Evolutionary conservation across 768 basidiomycete species (phyloP).

Genomic region (Agaricus sinodeliciosus): DNA sequence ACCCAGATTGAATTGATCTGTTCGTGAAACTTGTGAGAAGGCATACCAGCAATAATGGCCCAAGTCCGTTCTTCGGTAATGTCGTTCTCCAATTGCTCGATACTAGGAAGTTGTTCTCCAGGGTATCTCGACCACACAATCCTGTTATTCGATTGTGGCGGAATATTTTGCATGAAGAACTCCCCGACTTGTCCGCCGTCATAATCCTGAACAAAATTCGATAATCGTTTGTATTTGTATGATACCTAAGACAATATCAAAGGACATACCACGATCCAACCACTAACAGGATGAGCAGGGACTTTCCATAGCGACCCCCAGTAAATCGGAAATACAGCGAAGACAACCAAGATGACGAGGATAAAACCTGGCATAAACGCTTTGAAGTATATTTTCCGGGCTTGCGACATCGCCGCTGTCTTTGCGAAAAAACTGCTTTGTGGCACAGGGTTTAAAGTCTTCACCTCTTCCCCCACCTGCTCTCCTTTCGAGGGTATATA

Average conservation of each 20-base stretch:
- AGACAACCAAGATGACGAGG: slow-evolving; percentile 35
- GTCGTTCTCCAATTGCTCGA: slow-evolving; percentile 27
- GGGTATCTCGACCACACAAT: slow-evolving; percentile 31
- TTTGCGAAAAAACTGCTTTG: slow-evolving; percentile 14
- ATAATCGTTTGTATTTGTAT: not conserved
- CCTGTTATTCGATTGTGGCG: slow-evolving; percentile 18
- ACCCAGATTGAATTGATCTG: too few species aligned
- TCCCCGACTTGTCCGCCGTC: slow-evolving; percentile 40
- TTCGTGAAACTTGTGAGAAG: not conserved
- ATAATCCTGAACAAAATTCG: slow-evolving; percentile 33
- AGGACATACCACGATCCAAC: slow-evolving; percentile 41
- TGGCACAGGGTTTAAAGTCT: not conserved
- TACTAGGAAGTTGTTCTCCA: slow-evolving; percentile 29
- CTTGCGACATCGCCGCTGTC: slow-evolving; percentile 14
- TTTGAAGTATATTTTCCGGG: slow-evolving; percentile 34
- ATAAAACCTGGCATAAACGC: slow-evolving; percentile 28
- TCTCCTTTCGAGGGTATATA: not conserved
- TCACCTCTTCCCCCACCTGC: not conserved
- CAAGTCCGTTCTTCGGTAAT: slow-evolving; percentile 39
- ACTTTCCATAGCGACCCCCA: slow-evolving; percentile 49
- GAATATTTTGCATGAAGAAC: slow-evolving; percentile 29
- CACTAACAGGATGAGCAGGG: slow-evolving; percentile 33
- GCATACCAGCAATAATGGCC: slow-evolving; percentile 38
- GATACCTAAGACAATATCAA: slow-evolving; percentile 5
- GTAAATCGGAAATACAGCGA: slow-evolving; percentile 44